Conservation (phyloP, 805 yeast species). For the Candida silvicultrix region DNA sequence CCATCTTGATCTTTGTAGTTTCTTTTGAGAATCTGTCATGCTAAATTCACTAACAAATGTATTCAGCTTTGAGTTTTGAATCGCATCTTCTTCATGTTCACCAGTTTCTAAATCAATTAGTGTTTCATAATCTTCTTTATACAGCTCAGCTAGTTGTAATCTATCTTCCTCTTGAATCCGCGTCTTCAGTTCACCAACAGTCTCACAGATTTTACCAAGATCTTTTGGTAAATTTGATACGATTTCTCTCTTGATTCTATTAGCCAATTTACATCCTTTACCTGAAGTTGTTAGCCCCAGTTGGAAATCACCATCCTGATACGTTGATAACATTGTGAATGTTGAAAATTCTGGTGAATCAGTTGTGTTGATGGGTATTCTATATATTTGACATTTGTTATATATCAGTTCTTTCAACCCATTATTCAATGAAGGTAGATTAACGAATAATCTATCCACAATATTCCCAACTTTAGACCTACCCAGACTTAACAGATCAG, state of each 20-base stretch:
- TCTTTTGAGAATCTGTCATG: slow-evolving; percentile 44
- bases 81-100: slow-evolving; percentile 63
- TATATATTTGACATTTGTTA: slow-evolving; percentile 43
- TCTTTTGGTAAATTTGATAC: slow-evolving; percentile 59
- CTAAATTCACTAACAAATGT: slow-evolving; percentile 53
- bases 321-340: slow-evolving; percentile 70
- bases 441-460: slow-evolving; percentile 74
- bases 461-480: slow-evolving; percentile 52
- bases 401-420: slow-evolving; percentile 35
- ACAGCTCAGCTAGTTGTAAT: slow-evolving; percentile 16
- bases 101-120: slow-evolving; percentile 39
- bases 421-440: slow-evolving; percentile 28
- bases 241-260: slow-evolving; percentile 70
- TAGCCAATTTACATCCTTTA: slow-evolving; percentile 83
- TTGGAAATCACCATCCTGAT: slow-evolving; percentile 66
- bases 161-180: slow-evolving; percentile 49
- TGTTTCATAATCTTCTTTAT: slow-evolving; percentile 19
- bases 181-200: slow-evolving; percentile 61
- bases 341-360: slow-evolving; percentile 70
- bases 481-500: slow-evolving; percentile 52
- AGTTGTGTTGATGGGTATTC: slow-evolving; percentile 80
- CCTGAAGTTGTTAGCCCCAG: slow-evolving; percentile 82
- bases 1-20: slow-evolving; percentile 70
- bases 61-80: slow-evolving; percentile 55
- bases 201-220: slow-evolving; percentile 60